Base-by-base conservation (phyloP, 2,329 filamentous ascomycete species). In the Graphilbum fragrans region DNA sequence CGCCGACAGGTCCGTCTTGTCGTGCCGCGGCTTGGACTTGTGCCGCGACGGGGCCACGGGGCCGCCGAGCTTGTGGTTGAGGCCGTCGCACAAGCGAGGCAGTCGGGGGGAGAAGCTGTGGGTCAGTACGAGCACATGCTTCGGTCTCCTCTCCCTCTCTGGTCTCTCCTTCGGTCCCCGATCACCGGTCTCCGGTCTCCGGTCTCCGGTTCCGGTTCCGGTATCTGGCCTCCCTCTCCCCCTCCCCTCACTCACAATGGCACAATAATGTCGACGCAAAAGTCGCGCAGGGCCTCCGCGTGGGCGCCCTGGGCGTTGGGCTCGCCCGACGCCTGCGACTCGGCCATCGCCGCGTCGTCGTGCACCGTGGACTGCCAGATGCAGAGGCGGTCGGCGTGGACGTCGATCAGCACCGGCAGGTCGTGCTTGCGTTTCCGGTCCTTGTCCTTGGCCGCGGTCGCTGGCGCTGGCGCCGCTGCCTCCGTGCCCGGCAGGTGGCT, bases 201-300 rank as follows among this genome's bases (percentile, higher is more conserved):
- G n/a, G n/a, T n/a, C n/a, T n/a, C n/a, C n/a, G n/a, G n/a, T n/a
- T n/a, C n/a, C n/a, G n/a, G n/a, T n/a, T n/a, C n/a, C n/a, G n/a
- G n/a, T n/a, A n/a, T n/a, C n/a, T n/a, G n/a, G n/a, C n/a, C n/a
- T n/a, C n/a, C n/a, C n/a, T n/a, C n/a, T n/a, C n/a, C n/a, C n/a
- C n/a, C n/a, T n/a, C n/a, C n/a, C n/a, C n/a, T n/a, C n/a, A n/a
- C 76, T 68, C 64, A 81, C 75, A 90, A 90, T 27, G 85, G 84
- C 35, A 86, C 65, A 50, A 92, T 77, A 33, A 92, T 80, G 54
- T 92, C 84, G 16, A 84, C 68, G 53, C 83, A 90, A 54, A 90
- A 92, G 55, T 82, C 80, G 47, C 72, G 76, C 7, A 88, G 62
- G 7, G 80, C 75, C 53, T 88, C 83, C 1, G 66, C 63, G 18